phyloP scores from a whole-genome alignment of 139 green algal genomes.

The Microglena sp. region DNA sequence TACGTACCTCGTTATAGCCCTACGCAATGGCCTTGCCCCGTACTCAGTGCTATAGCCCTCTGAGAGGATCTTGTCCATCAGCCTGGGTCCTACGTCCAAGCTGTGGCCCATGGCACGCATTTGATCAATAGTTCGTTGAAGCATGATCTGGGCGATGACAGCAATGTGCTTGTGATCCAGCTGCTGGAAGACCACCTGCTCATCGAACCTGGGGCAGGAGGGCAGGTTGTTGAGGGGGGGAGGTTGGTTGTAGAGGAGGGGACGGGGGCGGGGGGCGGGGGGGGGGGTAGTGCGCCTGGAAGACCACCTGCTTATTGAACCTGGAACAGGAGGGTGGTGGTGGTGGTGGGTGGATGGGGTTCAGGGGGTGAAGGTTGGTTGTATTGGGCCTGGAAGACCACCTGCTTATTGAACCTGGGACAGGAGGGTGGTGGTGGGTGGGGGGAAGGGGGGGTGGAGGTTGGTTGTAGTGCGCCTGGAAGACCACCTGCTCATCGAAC shows the following conservation, averaged over 20 bases:
- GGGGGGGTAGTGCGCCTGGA: too few relatives aligned
- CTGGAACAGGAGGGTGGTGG: too few relatives aligned
- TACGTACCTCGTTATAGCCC: constrained; percentile 47
- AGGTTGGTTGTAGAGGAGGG: neutral
- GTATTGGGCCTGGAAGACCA: constrained; percentile 10
- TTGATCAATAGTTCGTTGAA: constrained; percentile 43
- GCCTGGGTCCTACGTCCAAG: constrained; percentile 23
- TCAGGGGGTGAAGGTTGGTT: neutral
- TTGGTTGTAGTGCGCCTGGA: too few relatives aligned
- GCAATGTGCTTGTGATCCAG: constrained; percentile 45
- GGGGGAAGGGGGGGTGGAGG: too few relatives aligned
- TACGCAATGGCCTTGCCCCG: constrained; percentile 63
- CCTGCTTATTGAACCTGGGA: too few relatives aligned
- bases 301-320: too few relatives aligned
- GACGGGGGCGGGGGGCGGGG: neutral
- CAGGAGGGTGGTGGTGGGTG: too few relatives aligned
- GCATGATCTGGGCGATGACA: constrained; percentile 56
- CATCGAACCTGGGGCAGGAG: constrained; percentile 14
- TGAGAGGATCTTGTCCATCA: constrained; percentile 48
- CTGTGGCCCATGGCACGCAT: constrained; percentile 30
- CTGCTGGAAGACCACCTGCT: constrained; percentile 71
- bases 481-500: constrained; percentile 63
- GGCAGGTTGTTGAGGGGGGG: too few relatives aligned
- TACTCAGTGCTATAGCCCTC: constrained; percentile 63
- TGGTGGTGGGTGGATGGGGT: constrained; percentile 7